phyloP scores from a whole-genome alignment of 2,329 filamentous ascomycete genomes.

The Cytospora paraplurivora region DNA sequence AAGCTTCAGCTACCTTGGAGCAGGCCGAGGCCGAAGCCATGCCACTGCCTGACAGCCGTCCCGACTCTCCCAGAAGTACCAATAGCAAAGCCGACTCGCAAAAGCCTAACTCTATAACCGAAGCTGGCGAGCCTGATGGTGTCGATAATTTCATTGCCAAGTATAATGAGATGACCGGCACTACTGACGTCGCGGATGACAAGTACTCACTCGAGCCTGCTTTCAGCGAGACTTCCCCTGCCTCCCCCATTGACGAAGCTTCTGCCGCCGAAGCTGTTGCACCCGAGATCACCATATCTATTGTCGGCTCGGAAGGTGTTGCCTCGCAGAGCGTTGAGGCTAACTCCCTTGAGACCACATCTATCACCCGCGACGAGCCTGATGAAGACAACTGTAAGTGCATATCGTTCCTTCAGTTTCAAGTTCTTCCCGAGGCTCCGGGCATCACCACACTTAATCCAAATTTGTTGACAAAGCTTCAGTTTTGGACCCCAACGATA shows the following conservation, averaged over 20 bases:
- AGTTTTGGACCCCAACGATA: constrained; percentile 18
- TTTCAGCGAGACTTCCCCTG: not conserved
- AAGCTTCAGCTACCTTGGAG: constrained; percentile 9
- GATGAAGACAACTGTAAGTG: not conserved
- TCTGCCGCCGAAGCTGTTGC: not conserved
- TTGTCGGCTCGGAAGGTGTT: not conserved
- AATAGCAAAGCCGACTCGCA: not conserved
- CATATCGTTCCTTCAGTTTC: not conserved
- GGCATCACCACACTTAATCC: not conserved
- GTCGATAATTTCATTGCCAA: too few relatives aligned
- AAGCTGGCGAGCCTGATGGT: not conserved
- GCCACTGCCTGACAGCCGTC: constrained; percentile 12
- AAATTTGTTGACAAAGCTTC: not conserved
- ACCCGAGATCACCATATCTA: not conserved
- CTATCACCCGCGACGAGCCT: not conserved
- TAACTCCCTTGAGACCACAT: not conserved
- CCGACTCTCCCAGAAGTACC: not conserved
- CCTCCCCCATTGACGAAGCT: not conserved
- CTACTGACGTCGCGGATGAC: not conserved
- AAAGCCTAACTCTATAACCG: not conserved
- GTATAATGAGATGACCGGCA: not conserved
- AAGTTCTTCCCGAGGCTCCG: not conserved
- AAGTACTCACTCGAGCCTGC: not conserved
- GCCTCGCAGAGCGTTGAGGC: not conserved
- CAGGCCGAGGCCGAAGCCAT: not conserved